phyloP scores from a whole-genome alignment of 257 asterid species.

The Galeopsis tetrahit region DNA sequence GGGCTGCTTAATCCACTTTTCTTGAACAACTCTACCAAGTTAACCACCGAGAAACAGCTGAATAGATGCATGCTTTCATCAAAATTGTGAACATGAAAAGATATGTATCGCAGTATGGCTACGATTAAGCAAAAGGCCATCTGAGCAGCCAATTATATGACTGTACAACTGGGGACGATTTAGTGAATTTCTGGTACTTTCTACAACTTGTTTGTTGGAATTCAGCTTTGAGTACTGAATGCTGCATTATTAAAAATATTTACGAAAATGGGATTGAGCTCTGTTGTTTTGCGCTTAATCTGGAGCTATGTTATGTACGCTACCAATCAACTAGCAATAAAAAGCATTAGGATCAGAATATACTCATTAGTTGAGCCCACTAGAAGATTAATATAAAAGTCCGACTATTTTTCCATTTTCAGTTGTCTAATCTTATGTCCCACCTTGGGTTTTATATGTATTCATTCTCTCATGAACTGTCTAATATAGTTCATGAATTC shows the following conservation, averaged over 20 bases:
- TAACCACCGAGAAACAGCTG: not conserved
- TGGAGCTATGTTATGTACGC: constrained; percentile 9
- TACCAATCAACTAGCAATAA: not conserved
- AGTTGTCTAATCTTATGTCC: not conserved
- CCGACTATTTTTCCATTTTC: not conserved
- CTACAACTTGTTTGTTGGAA: constrained; percentile 10
- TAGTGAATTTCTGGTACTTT: constrained; percentile 17
- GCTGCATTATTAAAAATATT: not conserved
- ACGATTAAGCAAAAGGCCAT: not conserved
- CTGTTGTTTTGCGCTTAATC: not conserved
- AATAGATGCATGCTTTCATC: not conserved
- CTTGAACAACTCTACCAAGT: not conserved
- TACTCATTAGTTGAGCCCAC: not conserved
- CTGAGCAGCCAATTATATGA: not conserved
- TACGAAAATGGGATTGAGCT: not conserved
- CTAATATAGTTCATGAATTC: not conserved
- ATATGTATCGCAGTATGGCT: not conserved
- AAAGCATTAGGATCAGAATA: not conserved
- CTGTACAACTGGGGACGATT: not conserved
- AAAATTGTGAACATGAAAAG: not conserved
- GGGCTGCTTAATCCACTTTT: not conserved
- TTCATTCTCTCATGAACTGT: not conserved
- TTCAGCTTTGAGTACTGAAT: not conserved
- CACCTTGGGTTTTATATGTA: not conserved
- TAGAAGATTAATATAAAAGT: not conserved